Evolutionary conservation across 1,284 basidiomycete genomes (phyloP), one percentile per base, ranked within the genome.

Genomic region (Austroboletus novae-zelandiae): DNA sequence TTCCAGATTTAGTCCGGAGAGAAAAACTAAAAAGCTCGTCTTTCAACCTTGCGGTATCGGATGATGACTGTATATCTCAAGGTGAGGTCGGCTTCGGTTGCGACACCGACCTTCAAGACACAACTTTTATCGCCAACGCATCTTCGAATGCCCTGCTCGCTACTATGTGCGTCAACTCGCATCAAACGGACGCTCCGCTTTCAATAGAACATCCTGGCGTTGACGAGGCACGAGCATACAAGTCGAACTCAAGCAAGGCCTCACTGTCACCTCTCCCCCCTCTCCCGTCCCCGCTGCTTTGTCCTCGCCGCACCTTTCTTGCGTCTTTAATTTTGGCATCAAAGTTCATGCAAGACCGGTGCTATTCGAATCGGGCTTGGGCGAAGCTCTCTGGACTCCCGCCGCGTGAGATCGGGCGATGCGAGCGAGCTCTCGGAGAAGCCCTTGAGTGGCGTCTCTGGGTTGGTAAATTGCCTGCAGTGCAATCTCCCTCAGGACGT

Each of bases 311-410:
- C 37, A 84, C 92, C 2, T 96, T 97, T 70, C 75, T 97, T 9
- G 92, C 92, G 0, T 84, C 91, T 0, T 74, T 97, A 34, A 92
- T 97, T 55, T 76, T 93, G 40, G 93, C 94, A 0, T 88, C 89
- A 27, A 97, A 98, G 66, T 96, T 95, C 68, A 82, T 90, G 51
- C 92, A 95, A 72, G 94, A 98, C 64, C 86, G 89, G 50, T 93
- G 89, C 48, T 97, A 94, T 63, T 93, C 89, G 14, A 96, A 97
- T 67, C 81, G 85, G 18, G 93, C 94, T 17, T 97, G 94, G 94
- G 85, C 90, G 8, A 93, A 93, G 64, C 75, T 91, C 1, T 89
- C 86, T 23, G 88, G 89, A 30, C 76, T 91, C 5, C 83, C 85
- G 1, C 80, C 88, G 9, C 75, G 85, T 36, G 88, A 91, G 70